These are phyloP conservation scores for Melastoma malabathricum DNA, from an alignment of 345 rosid species.

Conservation along the genomic window DNA sequence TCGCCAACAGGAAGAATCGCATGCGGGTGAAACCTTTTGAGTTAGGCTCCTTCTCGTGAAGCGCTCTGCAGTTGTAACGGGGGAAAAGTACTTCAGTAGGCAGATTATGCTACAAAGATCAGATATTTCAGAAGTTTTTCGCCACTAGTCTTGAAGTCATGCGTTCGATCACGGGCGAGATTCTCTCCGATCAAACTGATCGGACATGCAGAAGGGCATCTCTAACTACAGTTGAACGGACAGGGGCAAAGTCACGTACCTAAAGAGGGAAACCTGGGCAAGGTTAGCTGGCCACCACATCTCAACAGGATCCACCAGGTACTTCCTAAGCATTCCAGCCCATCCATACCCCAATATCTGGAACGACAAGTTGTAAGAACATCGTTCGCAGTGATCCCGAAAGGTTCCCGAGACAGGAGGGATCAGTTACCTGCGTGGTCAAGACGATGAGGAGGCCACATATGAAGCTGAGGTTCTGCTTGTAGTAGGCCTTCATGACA, in stretches of 20 bases:
- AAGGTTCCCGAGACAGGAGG: too few species aligned
- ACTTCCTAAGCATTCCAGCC: slow-evolving; percentile 89
- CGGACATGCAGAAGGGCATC: background rate
- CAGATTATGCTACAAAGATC: background rate
- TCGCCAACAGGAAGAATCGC: slow-evolving; percentile 56
- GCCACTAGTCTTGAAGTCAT: too few species aligned
- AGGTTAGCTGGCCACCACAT: slow-evolving; percentile 99
- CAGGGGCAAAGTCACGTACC: slow-evolving; percentile 92
- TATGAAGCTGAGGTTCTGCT: slow-evolving; percentile 38
- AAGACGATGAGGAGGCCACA: too few species aligned
- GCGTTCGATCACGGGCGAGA: too few species aligned
- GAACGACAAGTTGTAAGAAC: too few species aligned
- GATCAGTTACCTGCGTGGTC: too few species aligned
- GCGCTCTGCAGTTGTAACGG: slow-evolving; percentile 42
- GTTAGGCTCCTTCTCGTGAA: slow-evolving; percentile 67
- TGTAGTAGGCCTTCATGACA: too few species aligned
- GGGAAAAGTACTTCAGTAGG: background rate
- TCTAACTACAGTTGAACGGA: background rate
- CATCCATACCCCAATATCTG: slow-evolving; percentile 98
- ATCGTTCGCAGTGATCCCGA: too few species aligned
- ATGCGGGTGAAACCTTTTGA: slow-evolving; percentile 55
- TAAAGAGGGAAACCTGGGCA: slow-evolving; percentile 91
- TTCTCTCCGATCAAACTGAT: too few species aligned
- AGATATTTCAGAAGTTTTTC: background rate
- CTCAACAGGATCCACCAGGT: slow-evolving; percentile 88